Evolutionary conservation across 1,284 basidiomycete genomes (phyloP), one percentile per base, ranked within the genome.

Genomic region (Cutaneotrichosporon arboriforme): DNA sequence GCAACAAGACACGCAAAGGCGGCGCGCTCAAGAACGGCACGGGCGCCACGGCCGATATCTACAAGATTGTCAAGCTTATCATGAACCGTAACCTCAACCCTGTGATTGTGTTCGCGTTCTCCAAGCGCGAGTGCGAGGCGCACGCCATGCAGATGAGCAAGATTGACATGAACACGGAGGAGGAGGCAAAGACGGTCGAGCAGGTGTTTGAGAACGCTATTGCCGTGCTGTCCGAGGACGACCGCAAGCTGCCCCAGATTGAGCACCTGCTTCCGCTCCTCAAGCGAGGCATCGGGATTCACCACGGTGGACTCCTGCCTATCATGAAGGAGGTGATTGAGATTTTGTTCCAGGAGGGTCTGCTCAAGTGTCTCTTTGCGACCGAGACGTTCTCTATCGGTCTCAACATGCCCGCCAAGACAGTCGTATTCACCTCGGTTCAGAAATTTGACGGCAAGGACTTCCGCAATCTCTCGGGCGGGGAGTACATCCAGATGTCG

Each of bases 311-410:
- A 53, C 81, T 99, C 20, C 81, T 99, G 8, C 96, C 96, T 2
- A 96, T 98, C 61, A 81, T 99, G 49, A 99, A 99, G 73, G 96
- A 99, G 72, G 93, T 97, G 46, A 97, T 99, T 73, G 96, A 99
- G 76, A 97, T 99, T 60, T 81, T 99, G 33, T 99, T 99, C 80
- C 94, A 98, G 70, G 96, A 98, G 69, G 94, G 96, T n/a, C 80
- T 98, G 49, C 92, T 98, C 79, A 99, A 98, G 74, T 92, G 93
- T 20, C 83, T 99, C 36, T 99, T 98, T 67, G 96, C 96, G 2
- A 99, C 96, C 0, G 96, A 99, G 76, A 99, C 96, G 0, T 99
- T 99, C 78, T 97, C 93, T 4, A 99, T 99, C 64, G 94, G 96
- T 52, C 80, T 99, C 49, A 99, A 99, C 77, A 99, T 99, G 96